A percentile compares a stretch with the other conserved stretches of the same genome.
phyloP scores from a whole-genome alignment of 208 protist species.

The Leishmania tropica region DNA sequence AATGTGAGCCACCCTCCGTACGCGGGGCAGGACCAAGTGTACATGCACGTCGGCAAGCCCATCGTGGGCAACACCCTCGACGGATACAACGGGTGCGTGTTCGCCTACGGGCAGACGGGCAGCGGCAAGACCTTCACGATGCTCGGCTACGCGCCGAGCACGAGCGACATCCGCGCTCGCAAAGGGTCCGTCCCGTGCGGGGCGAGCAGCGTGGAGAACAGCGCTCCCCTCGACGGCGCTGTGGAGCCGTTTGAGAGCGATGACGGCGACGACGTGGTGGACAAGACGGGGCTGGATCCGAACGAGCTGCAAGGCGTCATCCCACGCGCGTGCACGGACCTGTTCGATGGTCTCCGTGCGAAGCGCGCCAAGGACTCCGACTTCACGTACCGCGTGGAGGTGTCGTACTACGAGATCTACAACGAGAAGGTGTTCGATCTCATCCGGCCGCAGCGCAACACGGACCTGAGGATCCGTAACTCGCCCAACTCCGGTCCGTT shows the following conservation, averaged over 20 bases:
- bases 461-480: constrained; percentile 78
- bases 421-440: constrained; percentile 92
- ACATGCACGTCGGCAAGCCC: constrained; percentile 69
- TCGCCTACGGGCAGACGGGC: constrained; percentile 91
- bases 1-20: constrained; percentile 75
- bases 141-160: constrained; percentile 73
- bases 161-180: constrained; percentile 27
- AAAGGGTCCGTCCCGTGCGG: background rate
- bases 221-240: background rate
- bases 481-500: constrained; percentile 66
- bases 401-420: constrained; percentile 92
- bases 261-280: constrained; percentile 41
- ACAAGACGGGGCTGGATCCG: constrained; percentile 57
- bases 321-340: constrained; percentile 64
- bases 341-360: constrained; percentile 58
- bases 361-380: constrained; percentile 65
- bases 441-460: constrained; percentile 38
- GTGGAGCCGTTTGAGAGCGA: constrained; percentile 24
- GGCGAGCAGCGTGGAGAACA: background rate
- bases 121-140: constrained; percentile 95
- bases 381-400: constrained; percentile 73
- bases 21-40: constrained; percentile 72
- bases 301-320: constrained; percentile 83
- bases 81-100: constrained; percentile 90
- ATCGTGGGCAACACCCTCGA: constrained; percentile 81